Evolutionary conservation across 164 flowering plant species (phyloP).

Genomic region (Santalum album): DNA sequence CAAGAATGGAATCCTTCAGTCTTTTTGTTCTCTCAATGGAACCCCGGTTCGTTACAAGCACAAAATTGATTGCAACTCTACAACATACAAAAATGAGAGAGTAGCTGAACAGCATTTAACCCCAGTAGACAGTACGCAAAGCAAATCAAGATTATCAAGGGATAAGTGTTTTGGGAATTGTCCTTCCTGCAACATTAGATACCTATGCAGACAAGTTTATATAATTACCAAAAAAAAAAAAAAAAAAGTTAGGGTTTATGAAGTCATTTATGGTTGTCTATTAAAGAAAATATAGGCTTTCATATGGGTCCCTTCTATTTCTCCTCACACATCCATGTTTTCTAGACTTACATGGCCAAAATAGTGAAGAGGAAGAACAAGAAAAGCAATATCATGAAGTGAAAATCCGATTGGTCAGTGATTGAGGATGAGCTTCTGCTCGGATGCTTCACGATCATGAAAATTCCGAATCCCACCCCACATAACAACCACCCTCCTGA

Average conservation of each 20-base stretch:
- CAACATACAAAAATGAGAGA: background rate
- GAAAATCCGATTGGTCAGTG: conserved; percentile 11
- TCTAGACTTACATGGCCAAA: conserved; percentile 45
- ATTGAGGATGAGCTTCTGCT: conserved; percentile 9
- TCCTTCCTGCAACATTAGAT: too few relatives aligned
- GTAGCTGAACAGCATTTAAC: too few relatives aligned
- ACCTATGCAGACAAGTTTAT: background rate
- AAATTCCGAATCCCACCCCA: conserved; percentile 42
- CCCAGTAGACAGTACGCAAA: too few relatives aligned
- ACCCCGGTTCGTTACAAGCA: conserved; percentile 24
- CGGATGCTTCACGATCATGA: conserved; percentile 18
- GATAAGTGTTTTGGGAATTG: too few relatives aligned
- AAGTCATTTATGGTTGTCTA: too few relatives aligned
- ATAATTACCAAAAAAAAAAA: background rate
- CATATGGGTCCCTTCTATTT: too few relatives aligned
- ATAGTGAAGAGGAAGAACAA: conserved; percentile 30
- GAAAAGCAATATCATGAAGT: conserved; percentile 18
- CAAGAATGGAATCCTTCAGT: conserved; percentile 24
- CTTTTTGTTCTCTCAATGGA: conserved; percentile 15
- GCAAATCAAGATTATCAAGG: too few relatives aligned
- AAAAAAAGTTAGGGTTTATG: background rate
- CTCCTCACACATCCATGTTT: too few relatives aligned
- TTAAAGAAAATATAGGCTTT: too few relatives aligned
- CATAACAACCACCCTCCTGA: conserved; percentile 43
- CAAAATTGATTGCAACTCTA: conserved; percentile 29